These are phyloP conservation scores for Mucor plumbeus DNA, from an alignment of 371 early-diverging fungal genomes.

Conservation along the genomic window DNA sequence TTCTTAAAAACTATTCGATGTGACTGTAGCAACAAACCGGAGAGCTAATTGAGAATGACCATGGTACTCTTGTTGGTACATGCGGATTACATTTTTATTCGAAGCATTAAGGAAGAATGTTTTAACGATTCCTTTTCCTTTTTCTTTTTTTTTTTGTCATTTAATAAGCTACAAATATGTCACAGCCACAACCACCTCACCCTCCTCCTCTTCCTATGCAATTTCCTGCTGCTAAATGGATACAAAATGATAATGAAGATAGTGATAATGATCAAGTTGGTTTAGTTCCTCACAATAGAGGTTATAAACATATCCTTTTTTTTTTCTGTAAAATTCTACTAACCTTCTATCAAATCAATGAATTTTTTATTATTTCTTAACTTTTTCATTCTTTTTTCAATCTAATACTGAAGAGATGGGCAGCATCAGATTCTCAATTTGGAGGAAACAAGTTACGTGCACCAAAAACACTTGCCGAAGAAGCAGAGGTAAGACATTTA, in stretches of 20 bases:
- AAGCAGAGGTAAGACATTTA: constrained; percentile 42
- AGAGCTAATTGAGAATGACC: not conserved
- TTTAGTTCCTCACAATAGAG: constrained; percentile 57
- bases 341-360: not conserved
- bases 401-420: constrained; percentile 52
- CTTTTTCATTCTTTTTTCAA: constrained; percentile 19
- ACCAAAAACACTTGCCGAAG: constrained; percentile 37
- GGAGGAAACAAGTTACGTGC: constrained; percentile 53
- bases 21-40: not conserved
- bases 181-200: not conserved
- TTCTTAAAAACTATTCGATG: not conserved
- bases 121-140: not conserved
- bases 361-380: constrained; percentile 32
- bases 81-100: not conserved
- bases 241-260: constrained; percentile 38
- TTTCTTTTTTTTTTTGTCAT: constrained; percentile 11
- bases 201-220: constrained; percentile 1
- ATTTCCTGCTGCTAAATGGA: constrained; percentile 36
- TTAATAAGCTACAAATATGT: not conserved
- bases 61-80: not conserved
- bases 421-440: constrained; percentile 36
- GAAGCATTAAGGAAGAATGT: not conserved
- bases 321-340: constrained; percentile 7
- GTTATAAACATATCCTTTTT: constrained; percentile 68
- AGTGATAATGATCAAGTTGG: constrained; percentile 52